Base-by-base conservation (phyloP, 2,329 filamentous ascomycete species). In the Microascus cirrosus region DNA sequence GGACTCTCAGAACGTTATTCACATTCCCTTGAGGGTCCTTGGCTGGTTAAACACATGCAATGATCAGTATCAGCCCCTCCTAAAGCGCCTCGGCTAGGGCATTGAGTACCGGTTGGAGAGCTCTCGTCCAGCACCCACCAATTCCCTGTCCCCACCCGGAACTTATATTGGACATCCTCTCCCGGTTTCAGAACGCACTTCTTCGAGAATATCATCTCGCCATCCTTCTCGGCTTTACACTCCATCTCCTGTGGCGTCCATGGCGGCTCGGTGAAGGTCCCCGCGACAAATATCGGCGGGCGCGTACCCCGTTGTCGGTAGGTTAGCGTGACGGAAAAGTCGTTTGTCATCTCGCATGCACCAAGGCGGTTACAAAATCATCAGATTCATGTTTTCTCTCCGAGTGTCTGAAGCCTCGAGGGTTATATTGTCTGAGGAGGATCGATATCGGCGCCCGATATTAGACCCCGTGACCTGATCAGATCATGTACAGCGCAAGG, bases 141-240 rank as follows among this genome's bases (percentile, higher is more conserved):
- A 62, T 88, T 80, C 54, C 81, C 82, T 22, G 76, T 68, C 11
- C 86, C 86, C 39, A 87, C 73, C 34, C 85, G 80, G 63, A 91
- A 87, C 70, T 90, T 91, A 77, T 90, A 92, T 65, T 88, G 83
- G 62, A 89, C 82, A 59, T 82, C 78, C 53, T 80, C 77, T 24
- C 79, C 80, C 24, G 79, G 73, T 20, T 81, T 73, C 8, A 80
- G 74, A 39, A 76, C 67, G 52, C 89, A 74, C 1, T 76, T 70
- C 59, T 82, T 82, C 51, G 70, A 74, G 66, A 88, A 91, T 13
- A 77, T 66, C 59, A 82, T 72, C 57, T 84, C 74, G n/a, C 78
- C 80, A 39, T 78, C 71, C 3, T 75, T 70, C 11, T 78, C 75
- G 34, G 73, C 72, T 3, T 73, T 73, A 59, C 70, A 75, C 11